Percentiles rank a stretch among this genome's conserved stretches.
Conservation (phyloP, 371 early-diverging fungal genomes). For the Basidiobolus meristosporus region DNA sequence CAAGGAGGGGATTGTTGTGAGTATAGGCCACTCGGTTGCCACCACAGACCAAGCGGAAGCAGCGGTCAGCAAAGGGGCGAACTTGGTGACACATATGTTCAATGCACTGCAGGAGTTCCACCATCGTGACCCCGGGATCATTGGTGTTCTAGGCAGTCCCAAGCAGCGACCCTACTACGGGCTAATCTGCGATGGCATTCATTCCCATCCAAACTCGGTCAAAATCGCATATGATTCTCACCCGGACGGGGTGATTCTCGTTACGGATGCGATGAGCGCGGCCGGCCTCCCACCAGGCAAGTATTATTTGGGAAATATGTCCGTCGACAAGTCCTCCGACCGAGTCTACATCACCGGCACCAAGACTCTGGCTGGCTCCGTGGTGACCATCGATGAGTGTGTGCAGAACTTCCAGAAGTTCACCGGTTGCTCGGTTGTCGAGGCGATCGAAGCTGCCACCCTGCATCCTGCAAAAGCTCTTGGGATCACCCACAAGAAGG, state of each 20-base stretch:
- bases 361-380: constrained; percentile 59
- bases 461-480: constrained; percentile 60
- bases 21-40: constrained; percentile 30
- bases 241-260: constrained; percentile 45
- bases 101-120: constrained; percentile 22
- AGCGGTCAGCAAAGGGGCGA: constrained; percentile 8
- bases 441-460: constrained; percentile 72
- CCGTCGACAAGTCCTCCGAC: constrained; percentile 26
- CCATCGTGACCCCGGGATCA: constrained; percentile 62
- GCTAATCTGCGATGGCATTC: constrained; percentile 58
- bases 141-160: constrained; percentile 42
- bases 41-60: constrained; percentile 53
- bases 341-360: constrained; percentile 64
- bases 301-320: constrained; percentile 49
- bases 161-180: constrained; percentile 53
- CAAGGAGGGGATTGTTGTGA: constrained; percentile 40
- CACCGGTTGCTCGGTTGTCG: constrained; percentile 56
- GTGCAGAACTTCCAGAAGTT: constrained; percentile 61
- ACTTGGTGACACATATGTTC: constrained; percentile 1
- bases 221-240: constrained; percentile 66
- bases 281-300: constrained; percentile 53
- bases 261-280: constrained; percentile 62
- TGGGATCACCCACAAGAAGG: constrained; percentile 51
- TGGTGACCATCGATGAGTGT: constrained; percentile 48
- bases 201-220: constrained; percentile 61